These are phyloP conservation scores for Blastomyces emzantsi DNA, from an alignment of 2,329 filamentous ascomycete species.

Conservation along the genomic window DNA sequence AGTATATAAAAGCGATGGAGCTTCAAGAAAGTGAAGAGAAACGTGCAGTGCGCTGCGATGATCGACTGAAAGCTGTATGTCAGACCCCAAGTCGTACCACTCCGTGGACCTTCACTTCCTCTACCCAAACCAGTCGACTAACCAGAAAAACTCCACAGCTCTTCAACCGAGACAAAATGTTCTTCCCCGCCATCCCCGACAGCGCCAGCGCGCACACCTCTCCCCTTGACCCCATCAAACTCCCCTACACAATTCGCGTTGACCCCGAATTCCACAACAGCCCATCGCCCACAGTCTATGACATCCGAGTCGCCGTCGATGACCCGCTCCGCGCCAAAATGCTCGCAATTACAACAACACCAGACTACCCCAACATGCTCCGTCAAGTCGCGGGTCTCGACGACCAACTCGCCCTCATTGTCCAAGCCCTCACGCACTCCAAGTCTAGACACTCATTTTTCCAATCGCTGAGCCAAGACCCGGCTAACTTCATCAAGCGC, in stretches of 20 bases:
- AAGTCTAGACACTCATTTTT: conserved; percentile 91
- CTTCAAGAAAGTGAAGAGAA: conserved; percentile 94
- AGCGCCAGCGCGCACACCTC: conserved; percentile 70
- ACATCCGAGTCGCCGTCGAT: conserved; percentile 74
- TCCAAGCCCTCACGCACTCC: conserved; percentile 73
- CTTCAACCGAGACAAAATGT: conserved; percentile 64
- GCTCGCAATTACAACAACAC: conserved; percentile 56
- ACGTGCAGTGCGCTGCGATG: conserved; percentile 83
- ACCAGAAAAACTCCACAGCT: conserved; percentile 44
- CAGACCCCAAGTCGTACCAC: neutral
- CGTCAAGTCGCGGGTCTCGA: conserved; percentile 70
- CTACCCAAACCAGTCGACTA: conserved; percentile 5
- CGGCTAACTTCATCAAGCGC: conserved; percentile 70
- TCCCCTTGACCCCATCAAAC: conserved; percentile 68
- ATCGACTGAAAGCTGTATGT: conserved; percentile 64
- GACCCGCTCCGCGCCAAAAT: conserved; percentile 67
- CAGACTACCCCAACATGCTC: conserved; percentile 61
- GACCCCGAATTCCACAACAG: conserved; percentile 72
- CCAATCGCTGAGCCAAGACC: conserved; percentile 66
- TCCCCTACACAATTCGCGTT: conserved; percentile 88
- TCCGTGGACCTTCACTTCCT: neutral
- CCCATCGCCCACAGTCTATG: conserved; percentile 75
- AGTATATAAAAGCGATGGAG: conserved; percentile 78
- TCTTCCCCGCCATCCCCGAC: conserved; percentile 77
- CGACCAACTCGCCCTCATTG: conserved; percentile 71